Evolutionary conservation across 1,284 basidiomycete species (phyloP).

Genomic region (Rhodotorula sp.): DNA sequence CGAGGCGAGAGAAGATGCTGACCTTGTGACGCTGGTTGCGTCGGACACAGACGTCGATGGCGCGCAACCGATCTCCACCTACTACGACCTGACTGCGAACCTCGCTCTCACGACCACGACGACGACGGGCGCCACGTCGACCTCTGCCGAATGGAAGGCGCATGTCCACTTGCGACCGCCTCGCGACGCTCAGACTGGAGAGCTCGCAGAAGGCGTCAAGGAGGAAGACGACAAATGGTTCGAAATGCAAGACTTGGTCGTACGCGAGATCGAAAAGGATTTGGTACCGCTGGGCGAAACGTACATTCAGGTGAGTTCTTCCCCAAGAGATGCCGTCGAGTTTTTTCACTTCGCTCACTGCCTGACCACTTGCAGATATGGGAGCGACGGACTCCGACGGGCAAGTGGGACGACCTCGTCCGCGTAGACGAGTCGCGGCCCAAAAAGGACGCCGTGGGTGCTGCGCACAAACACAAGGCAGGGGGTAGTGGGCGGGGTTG

Average conservation of each 20-base stretch:
- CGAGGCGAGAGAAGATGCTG: not conserved
- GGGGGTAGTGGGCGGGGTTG: too few relatives aligned
- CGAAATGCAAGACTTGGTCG: constrained; percentile 93
- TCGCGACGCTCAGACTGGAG: constrained; percentile 46
- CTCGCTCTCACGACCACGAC: constrained; percentile 63
- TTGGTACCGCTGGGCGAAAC: constrained; percentile 98
- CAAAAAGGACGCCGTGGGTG: constrained; percentile 12
- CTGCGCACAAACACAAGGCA: not conserved
- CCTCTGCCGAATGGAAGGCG: constrained; percentile 81
- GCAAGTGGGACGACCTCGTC: constrained; percentile 14
- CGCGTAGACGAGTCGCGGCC: constrained; percentile 22
- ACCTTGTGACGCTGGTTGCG: not conserved
- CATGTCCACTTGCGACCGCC: constrained; percentile 65
- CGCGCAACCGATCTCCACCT: constrained; percentile 60
- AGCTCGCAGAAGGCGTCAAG: constrained; percentile 5
- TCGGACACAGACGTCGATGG: constrained; percentile 68
- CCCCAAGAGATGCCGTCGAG: not conserved
- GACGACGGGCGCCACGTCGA: constrained; percentile 90
- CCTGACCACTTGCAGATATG: constrained; percentile 18
- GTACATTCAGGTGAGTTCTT: constrained; percentile 72
- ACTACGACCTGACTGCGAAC: constrained; percentile 95
- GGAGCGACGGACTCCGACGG: constrained; percentile 26
- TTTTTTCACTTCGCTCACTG: too few relatives aligned
- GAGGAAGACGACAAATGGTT: constrained; percentile 91
- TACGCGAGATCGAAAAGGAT: constrained; percentile 90